phyloP scores from a whole-genome alignment of 2,329 filamentous ascomycete genomes.

The Mariannaea sp. region DNA sequence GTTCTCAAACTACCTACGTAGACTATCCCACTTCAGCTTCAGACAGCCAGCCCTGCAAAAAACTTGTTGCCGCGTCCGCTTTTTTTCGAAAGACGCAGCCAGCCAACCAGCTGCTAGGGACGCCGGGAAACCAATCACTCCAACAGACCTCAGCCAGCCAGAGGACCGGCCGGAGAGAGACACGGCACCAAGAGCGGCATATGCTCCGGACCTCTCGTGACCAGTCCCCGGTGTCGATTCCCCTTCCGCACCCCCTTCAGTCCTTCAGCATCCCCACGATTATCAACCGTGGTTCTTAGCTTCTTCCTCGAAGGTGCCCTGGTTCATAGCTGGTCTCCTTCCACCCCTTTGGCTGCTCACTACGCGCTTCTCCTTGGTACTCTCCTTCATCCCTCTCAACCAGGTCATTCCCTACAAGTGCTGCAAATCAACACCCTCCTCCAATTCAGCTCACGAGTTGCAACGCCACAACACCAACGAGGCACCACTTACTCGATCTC shows the following conservation, averaged over 20 bases:
- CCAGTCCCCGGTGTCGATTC: not conserved
- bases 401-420: not conserved
- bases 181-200: not conserved
- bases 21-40: not conserved
- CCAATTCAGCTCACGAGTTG: not conserved
- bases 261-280: not conserved
- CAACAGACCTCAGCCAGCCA: not conserved
- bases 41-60: constrained; percentile 6
- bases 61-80: not conserved
- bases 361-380: not conserved
- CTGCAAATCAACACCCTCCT: not conserved
- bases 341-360: too few relatives aligned
- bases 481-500: not conserved
- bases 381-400: not conserved
- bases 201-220: not conserved
- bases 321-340: too few relatives aligned
- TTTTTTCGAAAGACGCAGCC: not conserved
- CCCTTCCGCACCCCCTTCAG: not conserved
- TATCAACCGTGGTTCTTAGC: not conserved
- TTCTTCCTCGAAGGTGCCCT: not conserved
- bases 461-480: not conserved
- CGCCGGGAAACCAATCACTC: too few relatives aligned
- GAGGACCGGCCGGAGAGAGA: not conserved
- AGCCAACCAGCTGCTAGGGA: not conserved
- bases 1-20: not conserved